phyloP scores from a whole-genome alignment of 371 early-diverging fungal species.

The Actinomucor elegans region DNA sequence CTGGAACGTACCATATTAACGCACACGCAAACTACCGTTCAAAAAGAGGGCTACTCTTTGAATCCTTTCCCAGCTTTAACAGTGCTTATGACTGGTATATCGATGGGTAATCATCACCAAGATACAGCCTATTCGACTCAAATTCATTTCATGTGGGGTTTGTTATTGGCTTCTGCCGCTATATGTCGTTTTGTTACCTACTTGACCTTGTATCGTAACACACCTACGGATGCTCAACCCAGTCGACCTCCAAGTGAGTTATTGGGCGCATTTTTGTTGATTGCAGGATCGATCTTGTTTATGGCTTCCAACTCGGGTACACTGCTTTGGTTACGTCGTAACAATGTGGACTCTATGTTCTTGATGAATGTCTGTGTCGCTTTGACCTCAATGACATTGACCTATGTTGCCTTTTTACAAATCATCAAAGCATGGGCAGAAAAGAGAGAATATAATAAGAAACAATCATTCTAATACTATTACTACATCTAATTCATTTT shows the following conservation, averaged over 20 bases:
- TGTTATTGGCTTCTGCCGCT: constrained; percentile 52
- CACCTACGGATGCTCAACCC: constrained; percentile 27
- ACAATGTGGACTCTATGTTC: constrained; percentile 50
- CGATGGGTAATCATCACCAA: constrained; percentile 67
- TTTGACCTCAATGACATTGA: constrained; percentile 38
- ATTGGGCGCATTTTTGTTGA: constrained; percentile 43
- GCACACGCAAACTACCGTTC: constrained; percentile 6
- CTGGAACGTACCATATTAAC: constrained; percentile 25
- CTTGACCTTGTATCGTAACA: constrained; percentile 28
- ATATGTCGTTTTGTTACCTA: constrained; percentile 55
- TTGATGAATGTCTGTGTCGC: constrained; percentile 51
- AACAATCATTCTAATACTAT: not conserved
- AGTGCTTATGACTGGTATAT: constrained; percentile 59
- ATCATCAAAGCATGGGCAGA: constrained; percentile 50
- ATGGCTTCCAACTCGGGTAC: constrained; percentile 57
- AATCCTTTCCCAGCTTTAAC: constrained; percentile 63
- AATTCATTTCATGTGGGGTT: constrained; percentile 63
- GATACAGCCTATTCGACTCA: constrained; percentile 54
- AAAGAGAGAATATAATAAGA: constrained; percentile 38
- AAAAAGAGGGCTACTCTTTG: constrained; percentile 16
- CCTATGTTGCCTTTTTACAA: constrained; percentile 35
- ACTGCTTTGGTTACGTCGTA: constrained; percentile 38
- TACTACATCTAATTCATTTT: not conserved
- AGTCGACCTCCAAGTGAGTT: constrained; percentile 45
- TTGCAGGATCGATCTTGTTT: constrained; percentile 48